These are phyloP conservation scores for Penicillium roqueforti DNA, from an alignment of 495 filamentous ascomycete species.

Conservation along the genomic window DNA sequence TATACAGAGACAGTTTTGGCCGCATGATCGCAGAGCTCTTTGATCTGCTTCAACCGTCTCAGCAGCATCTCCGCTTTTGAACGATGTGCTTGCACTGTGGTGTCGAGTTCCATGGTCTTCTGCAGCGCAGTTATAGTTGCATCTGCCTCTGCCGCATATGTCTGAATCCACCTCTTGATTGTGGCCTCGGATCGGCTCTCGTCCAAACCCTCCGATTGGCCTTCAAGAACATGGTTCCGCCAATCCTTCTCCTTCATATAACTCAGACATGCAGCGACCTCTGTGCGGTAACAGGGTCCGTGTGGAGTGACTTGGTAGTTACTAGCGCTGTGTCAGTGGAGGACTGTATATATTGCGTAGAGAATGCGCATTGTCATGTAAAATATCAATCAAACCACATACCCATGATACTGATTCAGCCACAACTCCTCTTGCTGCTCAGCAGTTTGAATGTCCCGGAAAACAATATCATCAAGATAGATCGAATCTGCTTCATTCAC, in stretches of 20 bases:
- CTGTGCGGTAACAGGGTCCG: conserved; percentile 66
- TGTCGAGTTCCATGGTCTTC: conserved; percentile 20
- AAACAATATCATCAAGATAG: conserved; percentile 63
- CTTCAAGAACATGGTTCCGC: conserved; percentile 44
- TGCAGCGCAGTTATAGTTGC: conserved; percentile 33
- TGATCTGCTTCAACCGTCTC: conserved; percentile 52
- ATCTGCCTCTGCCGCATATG: conserved; percentile 36
- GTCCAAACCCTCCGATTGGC: conserved; percentile 32
- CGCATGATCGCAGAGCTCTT: conserved; percentile 34
- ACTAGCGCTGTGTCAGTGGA: conserved; percentile 26
- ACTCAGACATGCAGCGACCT: conserved; percentile 58
- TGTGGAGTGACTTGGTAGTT: conserved; percentile 60
- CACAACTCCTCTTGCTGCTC: conserved; percentile 49
- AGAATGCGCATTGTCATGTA: conserved; percentile 3
- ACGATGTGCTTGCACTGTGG: conserved; percentile 19
- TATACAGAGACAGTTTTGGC: conserved; percentile 22
- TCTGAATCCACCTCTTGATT: conserved; percentile 39
- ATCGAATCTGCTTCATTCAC: conserved; percentile 65
- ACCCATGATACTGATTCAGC: conserved; percentile 59
- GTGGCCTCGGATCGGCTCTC: conserved; percentile 29
- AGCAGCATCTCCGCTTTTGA: conserved; percentile 36
- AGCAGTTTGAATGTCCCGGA: conserved; percentile 44
- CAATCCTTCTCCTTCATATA: conserved; percentile 45
- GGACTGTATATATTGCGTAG: conserved; percentile 4
- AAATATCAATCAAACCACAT: conserved; percentile 17